These are phyloP conservation scores for Solanum rostratum DNA, from an alignment of 257 asterid genomes.

Conservation along the genomic window DNA sequence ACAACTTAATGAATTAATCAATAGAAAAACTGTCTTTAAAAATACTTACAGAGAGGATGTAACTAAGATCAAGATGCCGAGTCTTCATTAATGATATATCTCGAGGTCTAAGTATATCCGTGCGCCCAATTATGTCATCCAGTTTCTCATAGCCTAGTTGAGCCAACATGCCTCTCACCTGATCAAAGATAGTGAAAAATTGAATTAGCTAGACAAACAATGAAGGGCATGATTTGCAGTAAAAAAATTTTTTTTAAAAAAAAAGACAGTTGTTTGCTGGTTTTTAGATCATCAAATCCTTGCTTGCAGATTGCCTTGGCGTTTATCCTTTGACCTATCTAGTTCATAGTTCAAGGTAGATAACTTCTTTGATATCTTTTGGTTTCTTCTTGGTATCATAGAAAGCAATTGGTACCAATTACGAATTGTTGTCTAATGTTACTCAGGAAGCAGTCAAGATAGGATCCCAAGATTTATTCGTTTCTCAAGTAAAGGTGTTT, in stretches of 20 bases:
- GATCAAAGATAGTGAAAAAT: conserved; percentile 10
- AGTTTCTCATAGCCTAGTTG: conserved; percentile 91
- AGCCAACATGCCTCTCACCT: conserved; percentile 92
- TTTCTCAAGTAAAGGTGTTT: not conserved
- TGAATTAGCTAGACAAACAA: not conserved
- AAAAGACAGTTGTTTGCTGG: not conserved
- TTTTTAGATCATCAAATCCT: not conserved
- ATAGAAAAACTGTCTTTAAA: not conserved
- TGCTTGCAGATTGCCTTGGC: not conserved
- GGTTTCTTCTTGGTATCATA: not conserved
- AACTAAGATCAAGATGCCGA: conserved; percentile 85
- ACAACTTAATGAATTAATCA: not conserved
- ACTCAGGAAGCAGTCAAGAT: not conserved
- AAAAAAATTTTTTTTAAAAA: not conserved
- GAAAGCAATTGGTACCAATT: not conserved
- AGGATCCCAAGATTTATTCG: not conserved
- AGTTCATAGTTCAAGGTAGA: not conserved
- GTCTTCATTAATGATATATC: conserved; percentile 89
- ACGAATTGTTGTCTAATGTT: not conserved
- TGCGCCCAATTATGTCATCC: conserved; percentile 87
- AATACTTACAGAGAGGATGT: conserved; percentile 63
- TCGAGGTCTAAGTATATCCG: conserved; percentile 68
- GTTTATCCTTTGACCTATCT: not conserved
- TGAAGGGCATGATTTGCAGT: not conserved
- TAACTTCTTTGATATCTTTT: not conserved